Evolutionary conservation across 2,329 filamentous ascomycete genomes (phyloP), one percentile per base, ranked within the genome.

Genomic region (Sporothrix luriei): DNA sequence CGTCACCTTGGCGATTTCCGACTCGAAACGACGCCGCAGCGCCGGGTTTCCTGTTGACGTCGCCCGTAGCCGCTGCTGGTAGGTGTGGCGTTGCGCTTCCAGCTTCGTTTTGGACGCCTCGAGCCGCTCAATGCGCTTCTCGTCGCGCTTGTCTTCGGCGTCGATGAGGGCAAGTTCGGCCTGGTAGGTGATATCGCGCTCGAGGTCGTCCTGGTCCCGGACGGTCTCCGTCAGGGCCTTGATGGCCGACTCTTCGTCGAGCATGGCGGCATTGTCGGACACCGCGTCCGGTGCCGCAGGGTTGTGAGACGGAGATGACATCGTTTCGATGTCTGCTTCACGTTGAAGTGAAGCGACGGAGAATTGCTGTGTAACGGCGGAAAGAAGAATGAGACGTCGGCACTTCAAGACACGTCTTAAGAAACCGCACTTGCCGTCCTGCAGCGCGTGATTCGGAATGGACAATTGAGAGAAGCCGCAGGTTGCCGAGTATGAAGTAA

Each of bases 191-290:
- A 98, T 96, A 76, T 97, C 93, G 72, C 93, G 87, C 79, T 97
- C 94, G 24, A 98, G 82, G 71, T 97, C 94, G 80, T 94, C 90
- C 78, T 98, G 94, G 75, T 97, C 89, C 70, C 92, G 88, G 26
- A 95, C 88, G 70, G 89, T 85, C 66, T 88, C 86, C 4, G 90
- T 88, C 52, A 93, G 80, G 55, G 85, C 85, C 70, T 84, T 82
- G 38, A 93, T 80, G 24, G 86, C 85, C 66, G 84, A 83, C 54
- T 85, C 84, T 75, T 91, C 89, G 72, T 88, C 86, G 70, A 85
- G 77, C 5, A 76, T 51, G 6, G 49, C 21, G 11, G 19, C 3
- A 29, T 65, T 70, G 40, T 55, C 65, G 24, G 14, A 52, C 24
- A 49, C 16, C 24, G 38, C 24, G n/a, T 40, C 49, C n/a, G 52